Conservation (phyloP, 225 moss, liverwort and hornwort species). For the Antitrichia curtipendula region DNA sequence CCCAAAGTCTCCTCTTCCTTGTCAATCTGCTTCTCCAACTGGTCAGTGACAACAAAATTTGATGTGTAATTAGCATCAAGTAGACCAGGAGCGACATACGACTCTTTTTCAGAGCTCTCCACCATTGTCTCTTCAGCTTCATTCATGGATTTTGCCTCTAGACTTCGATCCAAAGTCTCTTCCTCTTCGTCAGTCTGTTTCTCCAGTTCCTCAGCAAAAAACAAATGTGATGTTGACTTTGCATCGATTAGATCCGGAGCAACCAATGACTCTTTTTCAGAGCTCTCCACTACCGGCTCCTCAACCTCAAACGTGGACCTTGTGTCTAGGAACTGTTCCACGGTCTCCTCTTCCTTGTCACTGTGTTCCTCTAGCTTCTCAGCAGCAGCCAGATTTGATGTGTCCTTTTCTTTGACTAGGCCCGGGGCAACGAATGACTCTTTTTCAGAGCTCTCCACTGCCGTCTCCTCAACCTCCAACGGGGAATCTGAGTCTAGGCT, state of each 20-base stretch:
- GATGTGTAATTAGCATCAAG: neutral
- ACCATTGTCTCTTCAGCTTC: neutral
- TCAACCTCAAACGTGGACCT: neutral
- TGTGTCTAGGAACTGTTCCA: neutral
- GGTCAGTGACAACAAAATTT: neutral
- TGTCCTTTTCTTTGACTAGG: neutral
- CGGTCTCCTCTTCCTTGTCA: neutral
- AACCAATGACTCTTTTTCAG: neutral
- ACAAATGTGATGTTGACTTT: neutral
- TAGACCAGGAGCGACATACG: neutral
- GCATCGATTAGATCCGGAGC: neutral
- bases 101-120: neutral
- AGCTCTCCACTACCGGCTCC: neutral
- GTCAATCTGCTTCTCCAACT: neutral
- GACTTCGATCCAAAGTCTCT: neutral
- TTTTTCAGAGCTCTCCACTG: neutral
- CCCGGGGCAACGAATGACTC: neutral
- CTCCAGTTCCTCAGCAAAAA: neutral
- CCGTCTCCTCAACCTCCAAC: neutral
- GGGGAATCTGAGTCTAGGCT: neutral
- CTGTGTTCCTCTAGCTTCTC: neutral
- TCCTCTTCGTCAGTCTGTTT: neutral
- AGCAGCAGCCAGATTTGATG: neutral
- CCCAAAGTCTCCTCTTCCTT: neutral
- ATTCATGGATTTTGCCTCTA: neutral